These are phyloP conservation scores for Leccinum disarticulatum DNA, from an alignment of 768 basidiomycete species.

Conservation along the genomic window DNA sequence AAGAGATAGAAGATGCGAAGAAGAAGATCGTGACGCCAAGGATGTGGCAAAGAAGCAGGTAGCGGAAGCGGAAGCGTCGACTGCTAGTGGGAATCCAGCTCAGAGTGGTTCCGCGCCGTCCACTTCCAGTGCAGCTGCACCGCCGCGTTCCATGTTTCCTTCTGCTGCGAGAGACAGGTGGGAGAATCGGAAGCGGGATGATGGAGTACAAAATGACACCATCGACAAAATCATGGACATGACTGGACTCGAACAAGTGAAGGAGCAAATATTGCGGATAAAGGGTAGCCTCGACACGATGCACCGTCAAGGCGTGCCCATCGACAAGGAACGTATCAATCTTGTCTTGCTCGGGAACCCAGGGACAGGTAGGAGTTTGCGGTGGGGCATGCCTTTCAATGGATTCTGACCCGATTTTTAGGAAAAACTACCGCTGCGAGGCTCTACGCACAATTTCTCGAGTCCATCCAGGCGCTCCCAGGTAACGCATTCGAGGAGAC, in stretches of 20 bases:
- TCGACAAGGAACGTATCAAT: constrained; percentile 61
- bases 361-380: constrained; percentile 56
- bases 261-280: constrained; percentile 55
- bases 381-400: neutral
- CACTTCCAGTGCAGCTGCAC: neutral
- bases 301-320: constrained; percentile 50
- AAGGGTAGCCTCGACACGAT: constrained; percentile 57
- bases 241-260: constrained; percentile 69
- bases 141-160: constrained; percentile 15
- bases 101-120: constrained; percentile 5
- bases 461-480: constrained; percentile 54
- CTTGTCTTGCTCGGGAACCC: constrained; percentile 67
- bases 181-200: constrained; percentile 54
- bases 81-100: neutral
- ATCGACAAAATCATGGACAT: constrained; percentile 69
- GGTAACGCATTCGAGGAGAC: constrained; percentile 59
- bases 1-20: constrained; percentile 43
- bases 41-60: constrained; percentile 14
- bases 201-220: constrained; percentile 50
- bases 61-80: constrained; percentile 1
- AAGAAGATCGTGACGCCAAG: constrained; percentile 15
- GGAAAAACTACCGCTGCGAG: constrained; percentile 74
- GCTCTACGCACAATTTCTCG: constrained; percentile 61
- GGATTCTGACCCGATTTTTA: constrained; percentile 20
- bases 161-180: constrained; percentile 50